Percentiles rank a stretch among this genome's conserved stretches.
phyloP scores from a whole-genome alignment of 768 basidiomycete species.

The Naganishia kalamii region DNA sequence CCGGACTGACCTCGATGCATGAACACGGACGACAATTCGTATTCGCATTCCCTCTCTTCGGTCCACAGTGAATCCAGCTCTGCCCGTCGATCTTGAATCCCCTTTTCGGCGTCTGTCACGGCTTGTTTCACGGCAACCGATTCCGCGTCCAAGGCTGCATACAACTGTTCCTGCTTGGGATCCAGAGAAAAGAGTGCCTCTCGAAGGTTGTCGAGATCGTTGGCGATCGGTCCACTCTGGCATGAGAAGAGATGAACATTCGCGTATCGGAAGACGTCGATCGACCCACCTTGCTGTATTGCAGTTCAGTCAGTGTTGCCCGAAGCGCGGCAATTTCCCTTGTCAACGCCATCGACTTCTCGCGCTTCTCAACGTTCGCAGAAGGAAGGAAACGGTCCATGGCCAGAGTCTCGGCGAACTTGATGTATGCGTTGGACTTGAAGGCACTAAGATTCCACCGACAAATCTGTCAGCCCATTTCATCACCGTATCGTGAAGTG shows the following conservation, averaged over 20 bases:
- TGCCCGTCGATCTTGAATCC: constrained; percentile 18
- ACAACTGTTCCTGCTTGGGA: constrained; percentile 29
- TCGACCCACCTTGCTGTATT: constrained; percentile 62
- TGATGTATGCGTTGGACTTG: constrained; percentile 93
- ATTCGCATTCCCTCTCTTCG: constrained; percentile 61
- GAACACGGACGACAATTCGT: constrained; percentile 86
- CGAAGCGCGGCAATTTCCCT: constrained; percentile 59
- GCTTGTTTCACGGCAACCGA: constrained; percentile 21
- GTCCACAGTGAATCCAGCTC: constrained; percentile 71
- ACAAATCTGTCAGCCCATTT: not conserved
- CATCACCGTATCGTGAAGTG: too few species aligned
- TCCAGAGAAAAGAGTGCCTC: constrained; percentile 23
- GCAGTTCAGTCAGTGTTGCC: constrained; percentile 62
- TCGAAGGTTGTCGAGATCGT: constrained; percentile 25
- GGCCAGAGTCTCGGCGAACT: constrained; percentile 75
- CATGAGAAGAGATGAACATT: not conserved
- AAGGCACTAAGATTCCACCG: not conserved
- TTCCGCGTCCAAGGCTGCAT: constrained; percentile 31
- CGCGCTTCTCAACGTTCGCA: constrained; percentile 65
- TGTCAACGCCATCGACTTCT: constrained; percentile 64
- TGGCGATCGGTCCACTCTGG: constrained; percentile 31
- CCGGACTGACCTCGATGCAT: constrained; percentile 77
- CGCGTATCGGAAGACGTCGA: not conserved
- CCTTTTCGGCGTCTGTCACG: not conserved
- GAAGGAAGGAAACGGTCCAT: constrained; percentile 87